These are phyloP conservation scores for Simmondsia chinensis DNA, from an alignment of 148 eudicot genomes.

Conservation along the genomic window DNA sequence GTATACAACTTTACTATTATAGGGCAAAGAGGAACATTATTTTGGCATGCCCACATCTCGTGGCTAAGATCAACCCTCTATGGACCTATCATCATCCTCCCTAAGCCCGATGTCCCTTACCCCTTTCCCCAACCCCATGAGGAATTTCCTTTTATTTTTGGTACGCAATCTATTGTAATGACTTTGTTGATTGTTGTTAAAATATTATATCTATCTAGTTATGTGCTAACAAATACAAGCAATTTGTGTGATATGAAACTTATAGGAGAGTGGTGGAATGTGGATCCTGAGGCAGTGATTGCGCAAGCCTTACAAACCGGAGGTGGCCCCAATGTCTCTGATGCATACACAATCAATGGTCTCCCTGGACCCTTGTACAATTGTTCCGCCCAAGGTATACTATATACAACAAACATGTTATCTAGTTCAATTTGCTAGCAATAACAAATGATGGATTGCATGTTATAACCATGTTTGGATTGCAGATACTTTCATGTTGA, in stretches of 20 bases:
- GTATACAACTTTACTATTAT: slow-evolving; percentile 42
- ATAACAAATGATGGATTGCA: no score
- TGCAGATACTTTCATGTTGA: slow-evolving; percentile 43
- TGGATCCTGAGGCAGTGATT: slow-evolving; percentile 37
- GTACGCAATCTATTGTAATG: no score
- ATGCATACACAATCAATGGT: slow-evolving; percentile 48
- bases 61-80: slow-evolving; percentile 51
- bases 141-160: slow-evolving; percentile 38
- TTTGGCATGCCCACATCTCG: slow-evolving; percentile 51
- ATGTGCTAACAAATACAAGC: no score
- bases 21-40: slow-evolving; percentile 50
- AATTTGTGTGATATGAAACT: no score
- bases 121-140: slow-evolving; percentile 38
- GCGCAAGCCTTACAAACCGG: slow-evolving; percentile 40
- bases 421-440: no score
- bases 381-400: slow-evolving; percentile 35
- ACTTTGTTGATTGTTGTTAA: no score
- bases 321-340: slow-evolving; percentile 44
- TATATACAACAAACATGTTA: background rate
- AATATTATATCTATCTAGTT: no score
- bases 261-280: slow-evolving; percentile 55
- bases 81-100: slow-evolving; percentile 44
- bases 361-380: slow-evolving; percentile 52
- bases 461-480: no score
- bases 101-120: slow-evolving; percentile 33